phyloP scores from a whole-genome alignment of 2,329 filamentous ascomycete genomes.

The Fusarium lyarnte region DNA sequence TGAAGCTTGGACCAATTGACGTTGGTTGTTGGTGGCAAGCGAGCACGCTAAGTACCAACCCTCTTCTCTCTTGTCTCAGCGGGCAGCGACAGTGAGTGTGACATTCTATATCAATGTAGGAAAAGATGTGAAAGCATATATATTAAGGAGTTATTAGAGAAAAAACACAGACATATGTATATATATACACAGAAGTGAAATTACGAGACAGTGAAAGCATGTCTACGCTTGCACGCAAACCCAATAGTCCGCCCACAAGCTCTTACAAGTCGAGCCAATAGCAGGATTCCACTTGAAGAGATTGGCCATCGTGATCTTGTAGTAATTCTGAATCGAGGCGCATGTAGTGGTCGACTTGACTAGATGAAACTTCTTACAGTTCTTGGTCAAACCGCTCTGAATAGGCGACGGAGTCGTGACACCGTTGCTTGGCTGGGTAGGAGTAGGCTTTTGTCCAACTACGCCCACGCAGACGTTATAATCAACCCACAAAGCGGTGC shows the following conservation, averaged over 20 bases:
- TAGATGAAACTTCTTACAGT: background rate
- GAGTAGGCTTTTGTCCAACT: background rate
- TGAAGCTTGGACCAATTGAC: background rate
- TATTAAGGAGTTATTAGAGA: too few relatives aligned
- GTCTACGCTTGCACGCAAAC: background rate
- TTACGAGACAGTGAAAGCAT: background rate
- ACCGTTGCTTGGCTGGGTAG: background rate
- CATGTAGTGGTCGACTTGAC: background rate
- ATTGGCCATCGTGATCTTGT: constrained; percentile 7
- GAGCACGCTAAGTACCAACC: background rate
- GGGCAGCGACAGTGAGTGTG: background rate
- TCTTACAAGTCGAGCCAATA: background rate
- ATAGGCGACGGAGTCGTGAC: background rate
- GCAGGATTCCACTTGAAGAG: constrained; percentile 14
- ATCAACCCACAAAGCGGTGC: background rate
- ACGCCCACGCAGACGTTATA: background rate
- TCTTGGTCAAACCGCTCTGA: background rate
- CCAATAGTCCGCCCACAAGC: background rate
- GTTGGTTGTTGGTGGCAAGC: background rate
- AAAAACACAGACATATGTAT: too few relatives aligned
- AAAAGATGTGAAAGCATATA: background rate
- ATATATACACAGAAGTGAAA: too few relatives aligned
- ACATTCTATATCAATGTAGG: background rate
- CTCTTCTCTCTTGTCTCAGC: background rate
- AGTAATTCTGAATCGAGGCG: background rate